Percentiles rank a stretch among this genome's conserved stretches.
phyloP scores from a whole-genome alignment of 768 basidiomycete species.

The Kwoniella botswanensis region DNA sequence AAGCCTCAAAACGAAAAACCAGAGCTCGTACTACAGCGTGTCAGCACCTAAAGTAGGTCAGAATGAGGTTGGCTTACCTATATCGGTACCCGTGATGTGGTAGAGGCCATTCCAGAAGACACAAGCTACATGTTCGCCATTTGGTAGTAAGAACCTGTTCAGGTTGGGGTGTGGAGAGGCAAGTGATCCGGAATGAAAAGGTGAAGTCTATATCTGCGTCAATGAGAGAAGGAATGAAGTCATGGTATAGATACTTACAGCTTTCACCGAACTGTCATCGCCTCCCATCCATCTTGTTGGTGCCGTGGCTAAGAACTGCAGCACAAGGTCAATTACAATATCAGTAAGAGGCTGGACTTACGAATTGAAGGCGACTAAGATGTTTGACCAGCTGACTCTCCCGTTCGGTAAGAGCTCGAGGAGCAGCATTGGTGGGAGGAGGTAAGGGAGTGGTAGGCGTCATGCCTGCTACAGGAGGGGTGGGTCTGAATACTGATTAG shows the following conservation, averaged over 20 bases:
- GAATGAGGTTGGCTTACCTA: constrained; percentile 57
- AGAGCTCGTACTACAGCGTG: constrained; percentile 73
- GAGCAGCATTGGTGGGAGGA: constrained; percentile 31
- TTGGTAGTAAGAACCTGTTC: constrained; percentile 74
- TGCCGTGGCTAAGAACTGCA: constrained; percentile 52
- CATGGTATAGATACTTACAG: constrained; percentile 13
- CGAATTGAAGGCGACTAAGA: constrained; percentile 49
- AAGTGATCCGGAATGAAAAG: constrained; percentile 14
- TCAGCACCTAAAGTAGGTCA: neutral
- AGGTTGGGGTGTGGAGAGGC: constrained; percentile 24
- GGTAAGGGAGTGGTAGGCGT: constrained; percentile 43
- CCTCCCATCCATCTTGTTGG: constrained; percentile 44
- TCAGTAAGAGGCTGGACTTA: no score
- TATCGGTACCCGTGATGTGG: constrained; percentile 96
- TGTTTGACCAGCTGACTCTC: constrained; percentile 47
- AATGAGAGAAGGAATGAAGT: neutral
- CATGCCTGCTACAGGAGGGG: constrained; percentile 12
- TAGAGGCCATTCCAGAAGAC: constrained; percentile 90
- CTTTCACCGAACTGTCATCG: neutral
- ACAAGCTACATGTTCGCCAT: constrained; percentile 83
- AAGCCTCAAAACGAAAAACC: constrained; percentile 91
- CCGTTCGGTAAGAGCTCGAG: constrained; percentile 39
- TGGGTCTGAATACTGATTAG: constrained; percentile 9
- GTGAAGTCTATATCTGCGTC: neutral
- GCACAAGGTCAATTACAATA: constrained; percentile 1